Base-by-base conservation (phyloP, 306 rosid species). In the barrel medic (Medicago truncatula) region DNA sequence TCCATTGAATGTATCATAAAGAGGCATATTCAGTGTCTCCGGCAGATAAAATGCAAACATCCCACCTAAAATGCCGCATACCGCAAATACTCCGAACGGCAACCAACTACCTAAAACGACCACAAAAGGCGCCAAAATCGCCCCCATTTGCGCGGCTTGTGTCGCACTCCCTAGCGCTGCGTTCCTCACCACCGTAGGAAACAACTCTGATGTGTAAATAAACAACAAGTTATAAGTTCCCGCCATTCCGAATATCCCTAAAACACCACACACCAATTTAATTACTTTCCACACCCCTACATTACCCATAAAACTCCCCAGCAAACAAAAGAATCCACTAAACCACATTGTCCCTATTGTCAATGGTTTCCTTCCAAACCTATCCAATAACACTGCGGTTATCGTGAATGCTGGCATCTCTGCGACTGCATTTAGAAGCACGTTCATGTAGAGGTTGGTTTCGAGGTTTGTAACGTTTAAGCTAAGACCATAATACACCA, bases 181-280 rank as follows among this genome's bases (percentile, higher is more conserved):
- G 15, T 90, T 94, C 79, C 98, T 87, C 21, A 94, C 98, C 73
- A 94, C 98, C 0, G 98, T 94, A 0, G 98, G 97, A 44, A 94
- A 94, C 75, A 94, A 52, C 90, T 94, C 98, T 1, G 93, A 72
- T 1, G 97, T 86, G 57, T 90, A 94, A 43, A 94, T 90, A 56
- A 89, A 94, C 72, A 94, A 38, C 78, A 94, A 47, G 23, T 94
- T 94, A 36, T 92, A 92, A 46, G 96, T 94, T 60, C 97, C 98
- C 0, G 98, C 98, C 96, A 94, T 70, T 17, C 98, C 98, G 40
- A 94, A 94, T 16, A 93, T 93, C 36, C 97, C 98, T 53, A 93
- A 73, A 65, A 93, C 23, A 36, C 95, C 98, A 53, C 95, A 90
- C 9, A 71, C 84, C 95, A 89, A 86, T 44, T 84, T 87, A 64